Percentiles rank a stretch among this genome's conserved stretches.
Conservation (phyloP, 2,329 filamentous ascomycete genomes). For the Sarocladium oryzae region DNA sequence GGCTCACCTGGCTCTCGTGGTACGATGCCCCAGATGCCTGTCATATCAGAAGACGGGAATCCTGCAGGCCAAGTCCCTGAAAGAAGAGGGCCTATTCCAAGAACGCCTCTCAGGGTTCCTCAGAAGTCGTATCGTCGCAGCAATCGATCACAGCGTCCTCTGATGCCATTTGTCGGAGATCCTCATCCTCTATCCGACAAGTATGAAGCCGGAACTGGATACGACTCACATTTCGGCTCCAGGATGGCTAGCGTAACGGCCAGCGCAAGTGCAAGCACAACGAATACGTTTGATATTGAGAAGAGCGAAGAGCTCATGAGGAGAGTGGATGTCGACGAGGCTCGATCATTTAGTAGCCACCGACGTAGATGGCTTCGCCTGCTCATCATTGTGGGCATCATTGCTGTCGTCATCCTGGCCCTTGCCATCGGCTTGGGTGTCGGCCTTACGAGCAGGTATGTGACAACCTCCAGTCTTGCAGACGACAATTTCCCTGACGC, state of each 20-base stretch:
- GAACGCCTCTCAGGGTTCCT: conserved; percentile 22
- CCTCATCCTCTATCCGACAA: conserved; percentile 8
- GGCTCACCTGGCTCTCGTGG: conserved; percentile 4
- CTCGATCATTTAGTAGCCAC: conserved; percentile 14
- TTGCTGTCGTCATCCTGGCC: conserved; percentile 10
- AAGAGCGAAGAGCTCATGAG: conserved; percentile 2
- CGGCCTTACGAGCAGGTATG: conserved; percentile 12
- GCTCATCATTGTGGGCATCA: conserved; percentile 12
- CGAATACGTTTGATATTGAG: not conserved
- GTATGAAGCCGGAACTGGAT: conserved; percentile 4
- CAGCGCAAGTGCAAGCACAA: not conserved
- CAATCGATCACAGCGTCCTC: conserved; percentile 16
- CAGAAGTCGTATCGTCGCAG: conserved; percentile 22
- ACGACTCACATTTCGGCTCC: not conserved
- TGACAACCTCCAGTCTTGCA: not conserved
- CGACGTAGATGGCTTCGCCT: conserved; percentile 10
- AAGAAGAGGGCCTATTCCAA: conserved; percentile 12
- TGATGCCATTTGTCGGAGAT: conserved; percentile 18
- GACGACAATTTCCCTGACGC: not conserved
- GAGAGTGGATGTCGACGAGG: conserved; percentile 3
- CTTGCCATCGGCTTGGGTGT: conserved; percentile 11
- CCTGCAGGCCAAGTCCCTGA: not conserved
- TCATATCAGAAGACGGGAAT: conserved; percentile 12
- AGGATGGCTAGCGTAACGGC: not conserved
- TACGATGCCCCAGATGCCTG: conserved; percentile 9